Conservation (phyloP, 1,139 yeast genomes). For the Blastobotrys malaysiensis region DNA sequence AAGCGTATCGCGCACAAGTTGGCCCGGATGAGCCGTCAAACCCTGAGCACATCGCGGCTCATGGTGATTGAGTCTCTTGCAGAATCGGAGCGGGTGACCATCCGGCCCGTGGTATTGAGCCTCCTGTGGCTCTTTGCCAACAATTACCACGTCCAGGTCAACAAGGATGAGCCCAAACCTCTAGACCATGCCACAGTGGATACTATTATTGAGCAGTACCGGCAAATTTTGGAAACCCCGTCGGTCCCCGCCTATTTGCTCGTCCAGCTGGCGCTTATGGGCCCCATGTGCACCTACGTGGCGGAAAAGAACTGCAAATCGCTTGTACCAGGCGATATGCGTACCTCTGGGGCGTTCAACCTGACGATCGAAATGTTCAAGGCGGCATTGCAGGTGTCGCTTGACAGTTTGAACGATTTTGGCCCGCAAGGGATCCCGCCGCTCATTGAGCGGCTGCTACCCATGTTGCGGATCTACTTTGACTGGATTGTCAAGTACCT, state of each 20-base stretch:
- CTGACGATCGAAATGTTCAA: conserved; percentile 10
- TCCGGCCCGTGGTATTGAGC: neutral
- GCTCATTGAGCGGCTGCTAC: conserved; percentile 4
- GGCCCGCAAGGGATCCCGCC: neutral
- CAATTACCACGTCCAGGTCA: neutral
- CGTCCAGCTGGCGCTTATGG: conserved; percentile 10
- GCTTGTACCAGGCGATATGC: neutral
- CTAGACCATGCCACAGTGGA: neutral
- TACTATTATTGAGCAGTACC: neutral
- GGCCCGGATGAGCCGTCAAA: neutral
- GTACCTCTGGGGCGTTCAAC: conserved; percentile 1
- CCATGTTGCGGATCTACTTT: conserved; percentile 12
- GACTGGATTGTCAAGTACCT: conserved; percentile 14
- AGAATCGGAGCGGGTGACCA: neutral
- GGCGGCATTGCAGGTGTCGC: conserved; percentile 2
- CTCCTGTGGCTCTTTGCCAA: conserved; percentile 2
- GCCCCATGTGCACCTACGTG: conserved; percentile 10
- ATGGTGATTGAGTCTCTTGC: neutral
- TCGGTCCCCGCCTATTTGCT: conserved; percentile 5
- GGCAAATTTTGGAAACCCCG: neutral
- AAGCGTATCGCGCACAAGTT: conserved; percentile 6
- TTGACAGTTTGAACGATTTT: conserved; percentile 1
- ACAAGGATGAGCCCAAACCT: neutral
- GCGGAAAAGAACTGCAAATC: conserved; percentile 1
- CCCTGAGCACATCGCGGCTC: neutral